phyloP scores from a whole-genome alignment of 179 eudicot genomes.

The Beta lomatogona region DNA sequence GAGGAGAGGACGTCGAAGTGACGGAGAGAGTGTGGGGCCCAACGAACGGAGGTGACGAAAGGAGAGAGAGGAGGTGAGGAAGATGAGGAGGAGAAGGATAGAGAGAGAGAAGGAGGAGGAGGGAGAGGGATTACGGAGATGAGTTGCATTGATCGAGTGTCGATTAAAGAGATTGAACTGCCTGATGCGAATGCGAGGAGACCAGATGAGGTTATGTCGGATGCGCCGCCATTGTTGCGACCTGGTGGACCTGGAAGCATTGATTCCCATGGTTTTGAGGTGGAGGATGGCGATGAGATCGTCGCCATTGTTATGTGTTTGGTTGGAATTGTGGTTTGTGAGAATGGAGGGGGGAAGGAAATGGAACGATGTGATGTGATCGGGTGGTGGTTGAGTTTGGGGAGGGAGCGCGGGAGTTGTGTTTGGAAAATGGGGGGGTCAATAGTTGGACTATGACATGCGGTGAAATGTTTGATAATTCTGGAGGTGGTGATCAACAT shows the following conservation, averaged over 20 bases:
- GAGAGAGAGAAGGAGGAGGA: conserved; percentile 56
- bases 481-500: too few species aligned
- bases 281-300: neutral
- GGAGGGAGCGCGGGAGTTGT: neutral
- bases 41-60: conserved; percentile 77
- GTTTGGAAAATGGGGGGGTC: neutral
- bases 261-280: conserved; percentile 51
- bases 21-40: conserved; percentile 72
- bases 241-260: conserved; percentile 93
- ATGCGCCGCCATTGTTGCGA: conserved; percentile 79
- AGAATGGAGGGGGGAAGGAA: too few species aligned
- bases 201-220: conserved; percentile 72
- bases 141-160: conserved; percentile 80
- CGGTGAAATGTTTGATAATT: too few species aligned
- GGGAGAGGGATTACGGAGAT: conserved; percentile 67
- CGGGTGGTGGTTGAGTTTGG: neutral
- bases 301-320: conserved; percentile 3
- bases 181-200: conserved; percentile 91
- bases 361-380: neutral
- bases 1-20: conserved; percentile 49
- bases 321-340: too few species aligned
- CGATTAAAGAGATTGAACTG: conserved; percentile 71
- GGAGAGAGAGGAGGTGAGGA: conserved; percentile 60
- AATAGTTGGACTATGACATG: too few species aligned
- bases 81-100: conserved; percentile 51